Base-by-base conservation (phyloP, 1,139 yeast species). In the Pichia sp. region DNA sequence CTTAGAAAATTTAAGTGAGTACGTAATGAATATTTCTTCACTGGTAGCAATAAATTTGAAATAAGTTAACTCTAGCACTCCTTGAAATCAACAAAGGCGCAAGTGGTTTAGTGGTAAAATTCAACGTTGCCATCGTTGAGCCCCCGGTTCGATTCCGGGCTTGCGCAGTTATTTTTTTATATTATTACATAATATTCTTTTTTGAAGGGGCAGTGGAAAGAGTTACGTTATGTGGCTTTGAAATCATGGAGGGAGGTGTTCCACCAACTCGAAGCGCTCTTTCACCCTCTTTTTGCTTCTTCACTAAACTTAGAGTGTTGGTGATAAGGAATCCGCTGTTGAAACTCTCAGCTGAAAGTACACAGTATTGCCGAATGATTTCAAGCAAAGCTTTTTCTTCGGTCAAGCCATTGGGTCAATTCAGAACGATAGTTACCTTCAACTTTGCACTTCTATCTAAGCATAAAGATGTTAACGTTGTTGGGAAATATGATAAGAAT, bases 121-220 rank as follows among this genome's bases (percentile, higher is more conserved):
- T 54, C 57, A 54, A 54, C 57, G 57, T 54, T 54, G 57, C 57
- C 57, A 54, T 54, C 57, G 57, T 54, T 54, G 57, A 54, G 57
- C 57, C 57, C 57, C 57, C 52, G 57, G 57, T 54, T 54, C 57
- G 57, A 54, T 54, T 54, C 57, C 57, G 52, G 57, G 57, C 54
- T 54, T 54, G 54, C 57, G 57, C 57, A 54, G 5, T 8, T 10
- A 30, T 42, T 42, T 42, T 23, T 42, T 5, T 45, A 7, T 29
- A 4, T 29, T 19, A 29, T 23, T 31, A 5, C 26, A 23, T 23
- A 23, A 23, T 23, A n/a, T n/a, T n/a, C n/a, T 30, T 13, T 45
- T 26, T 11, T 45, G 23, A 40, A n/a, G 44, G 15, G 15, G 13
- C 26, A 23, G 26, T 23, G 26, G 26, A 23, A 23, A 23, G 26